These are phyloP conservation scores for Drosera spatulata DNA, from an alignment of 179 eudicot species.

Conservation along the genomic window DNA sequence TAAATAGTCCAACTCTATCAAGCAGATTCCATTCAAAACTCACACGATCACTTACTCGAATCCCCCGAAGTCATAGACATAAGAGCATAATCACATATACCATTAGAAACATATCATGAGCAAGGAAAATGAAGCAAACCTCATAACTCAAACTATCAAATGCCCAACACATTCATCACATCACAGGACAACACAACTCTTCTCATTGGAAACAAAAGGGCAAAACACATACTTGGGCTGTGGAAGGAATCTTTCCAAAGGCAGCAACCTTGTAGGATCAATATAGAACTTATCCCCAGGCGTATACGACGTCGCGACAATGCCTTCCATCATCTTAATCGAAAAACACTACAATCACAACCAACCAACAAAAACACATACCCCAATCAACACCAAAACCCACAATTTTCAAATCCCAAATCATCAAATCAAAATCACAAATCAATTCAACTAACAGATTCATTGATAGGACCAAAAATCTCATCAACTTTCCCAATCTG, in stretches of 20 bases:
- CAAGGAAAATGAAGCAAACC: no score
- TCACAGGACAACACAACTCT: background rate
- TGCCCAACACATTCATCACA: slow-evolving; percentile 4
- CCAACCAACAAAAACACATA: background rate
- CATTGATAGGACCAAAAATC: slow-evolving; percentile 88
- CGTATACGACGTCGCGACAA: slow-evolving; percentile 79
- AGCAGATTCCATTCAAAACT: no score
- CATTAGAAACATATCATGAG: no score
- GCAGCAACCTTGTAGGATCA: slow-evolving; percentile 74
- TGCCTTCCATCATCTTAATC: slow-evolving; percentile 82
- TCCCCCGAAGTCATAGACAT: no score
- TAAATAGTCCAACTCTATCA: no score
- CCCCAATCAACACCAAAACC: background rate
- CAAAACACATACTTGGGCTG: slow-evolving; percentile 72
- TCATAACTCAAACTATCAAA: no score
- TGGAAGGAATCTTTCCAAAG: slow-evolving; percentile 80
- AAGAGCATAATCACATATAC: no score
- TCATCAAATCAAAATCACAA: background rate
- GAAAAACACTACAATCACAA: slow-evolving; percentile 40
- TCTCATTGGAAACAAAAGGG: background rate
- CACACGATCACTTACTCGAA: no score
- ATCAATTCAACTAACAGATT: slow-evolving; percentile 47
- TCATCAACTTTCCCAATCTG: slow-evolving; percentile 94
- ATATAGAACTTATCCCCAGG: slow-evolving; percentile 85
- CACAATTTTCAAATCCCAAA: background rate